Evolutionary conservation across 192 early-diverging fungal genomes (phyloP).

Genomic region (Endogone sp.): DNA sequence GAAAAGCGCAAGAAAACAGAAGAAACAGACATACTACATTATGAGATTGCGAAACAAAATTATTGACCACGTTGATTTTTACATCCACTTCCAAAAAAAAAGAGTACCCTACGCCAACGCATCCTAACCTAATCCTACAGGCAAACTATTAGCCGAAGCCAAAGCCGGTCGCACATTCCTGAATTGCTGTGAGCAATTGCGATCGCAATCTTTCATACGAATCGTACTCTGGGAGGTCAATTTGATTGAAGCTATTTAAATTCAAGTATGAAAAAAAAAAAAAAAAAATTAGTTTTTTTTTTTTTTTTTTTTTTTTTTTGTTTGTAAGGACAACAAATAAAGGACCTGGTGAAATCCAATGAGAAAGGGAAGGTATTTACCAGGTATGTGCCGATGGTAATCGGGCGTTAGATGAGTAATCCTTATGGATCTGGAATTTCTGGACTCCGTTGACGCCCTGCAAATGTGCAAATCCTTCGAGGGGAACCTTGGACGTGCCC

Average conservation of each 20-base stretch:
- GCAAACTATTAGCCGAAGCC: slow-evolving; percentile 79
- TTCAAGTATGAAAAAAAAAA: slow-evolving; percentile 1
- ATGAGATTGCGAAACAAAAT: too few species aligned
- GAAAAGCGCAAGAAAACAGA: too few species aligned
- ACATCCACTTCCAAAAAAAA: too few species aligned
- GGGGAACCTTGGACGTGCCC: slow-evolving; percentile 96
- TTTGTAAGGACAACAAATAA: slow-evolving; percentile 8
- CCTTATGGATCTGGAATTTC: slow-evolving; percentile 99
- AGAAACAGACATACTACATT: too few species aligned
- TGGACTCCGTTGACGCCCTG: slow-evolving; percentile 94
- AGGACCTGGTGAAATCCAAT: neutral
- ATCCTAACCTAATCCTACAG: too few species aligned
- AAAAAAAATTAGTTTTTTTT: too few species aligned
- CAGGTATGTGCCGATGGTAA: slow-evolving; percentile 97
- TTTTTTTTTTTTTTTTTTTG: too few species aligned
- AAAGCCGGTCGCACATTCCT: slow-evolving; percentile 91
- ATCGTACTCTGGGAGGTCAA: slow-evolving; percentile 93
- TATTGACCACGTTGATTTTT: too few species aligned
- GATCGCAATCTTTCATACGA: slow-evolving; percentile 84
- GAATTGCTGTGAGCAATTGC: slow-evolving; percentile 82
- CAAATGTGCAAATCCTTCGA: slow-evolving; percentile 89
- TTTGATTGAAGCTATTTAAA: slow-evolving; percentile 82
- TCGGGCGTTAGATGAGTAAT: slow-evolving; percentile 80
- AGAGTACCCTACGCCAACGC: too few species aligned
- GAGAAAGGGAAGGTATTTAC: slow-evolving; percentile 37